These are phyloP conservation scores for Apiotrichum veenhuisii DNA, from an alignment of 1,284 basidiomycete genomes.

Conservation along the genomic window DNA sequence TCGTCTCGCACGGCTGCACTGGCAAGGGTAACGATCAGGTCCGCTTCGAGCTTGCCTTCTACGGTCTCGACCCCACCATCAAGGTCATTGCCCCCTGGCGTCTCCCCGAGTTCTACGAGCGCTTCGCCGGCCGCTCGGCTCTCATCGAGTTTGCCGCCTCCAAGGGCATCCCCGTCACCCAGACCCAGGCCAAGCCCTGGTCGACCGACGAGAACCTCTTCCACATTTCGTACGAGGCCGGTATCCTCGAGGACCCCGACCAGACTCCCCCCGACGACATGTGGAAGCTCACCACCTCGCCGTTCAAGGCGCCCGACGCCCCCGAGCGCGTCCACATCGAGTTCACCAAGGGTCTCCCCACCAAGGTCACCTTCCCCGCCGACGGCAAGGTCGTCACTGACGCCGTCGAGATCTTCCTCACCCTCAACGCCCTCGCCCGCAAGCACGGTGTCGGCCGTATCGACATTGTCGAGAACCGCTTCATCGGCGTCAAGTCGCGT, in stretches of 20 bases:
- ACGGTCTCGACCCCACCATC: constrained; percentile 96
- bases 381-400: constrained; percentile 66
- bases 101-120: constrained; percentile 93
- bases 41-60: constrained; percentile 98
- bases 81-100: constrained; percentile 99
- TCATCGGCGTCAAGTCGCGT: constrained; percentile 97
- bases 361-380: constrained; percentile 63
- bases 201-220: constrained; percentile 99
- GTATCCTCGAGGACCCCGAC: constrained; percentile 96
- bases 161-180: constrained; percentile 87
- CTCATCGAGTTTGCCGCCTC: constrained; percentile 85
- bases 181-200: constrained; percentile 98
- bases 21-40: constrained; percentile 99
- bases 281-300: constrained; percentile 94
- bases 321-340: constrained; percentile 81
- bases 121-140: constrained; percentile 91
- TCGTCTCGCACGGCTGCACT: constrained; percentile 96
- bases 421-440: constrained; percentile 85
- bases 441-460: constrained; percentile 94
- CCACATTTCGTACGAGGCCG: constrained; percentile 99
- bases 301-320: constrained; percentile 73
- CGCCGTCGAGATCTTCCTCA: constrained; percentile 90
- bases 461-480: constrained; percentile 99
- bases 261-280: constrained; percentile 94
- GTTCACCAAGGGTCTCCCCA: constrained; percentile 80